Percentiles rank a stretch among this genome's conserved stretches.
Conservation (phyloP, 768 basidiomycete genomes). For the Boletus tomentosulus region DNA sequence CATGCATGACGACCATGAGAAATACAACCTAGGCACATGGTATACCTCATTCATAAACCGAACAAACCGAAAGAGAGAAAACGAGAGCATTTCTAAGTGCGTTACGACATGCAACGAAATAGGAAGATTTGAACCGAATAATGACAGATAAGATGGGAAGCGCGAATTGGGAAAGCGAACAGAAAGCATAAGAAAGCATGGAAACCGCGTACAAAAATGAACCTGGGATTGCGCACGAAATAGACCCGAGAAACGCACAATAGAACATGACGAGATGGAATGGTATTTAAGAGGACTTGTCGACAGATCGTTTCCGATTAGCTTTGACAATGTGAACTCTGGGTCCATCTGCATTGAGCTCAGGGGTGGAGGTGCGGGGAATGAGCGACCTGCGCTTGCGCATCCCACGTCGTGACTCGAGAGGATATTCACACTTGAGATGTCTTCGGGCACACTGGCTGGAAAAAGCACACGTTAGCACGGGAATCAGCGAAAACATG, state of each 20-base stretch:
- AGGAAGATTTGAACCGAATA: conserved; percentile 17
- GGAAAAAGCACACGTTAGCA: conserved; percentile 26
- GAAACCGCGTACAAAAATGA: conserved; percentile 5
- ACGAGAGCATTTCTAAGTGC: conserved; percentile 20
- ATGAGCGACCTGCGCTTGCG: conserved; percentile 40
- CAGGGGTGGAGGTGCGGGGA: conserved; percentile 29
- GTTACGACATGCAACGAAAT: conserved; percentile 24
- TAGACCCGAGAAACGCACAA: background rate
- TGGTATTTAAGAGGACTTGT: conserved; percentile 20
- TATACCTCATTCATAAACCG: conserved; percentile 1
- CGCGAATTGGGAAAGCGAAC: conserved; percentile 10
- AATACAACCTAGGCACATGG: conserved; percentile 13
- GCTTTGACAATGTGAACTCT: conserved; percentile 21
- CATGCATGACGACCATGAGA: conserved; percentile 11
- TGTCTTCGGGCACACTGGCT: conserved; percentile 73
- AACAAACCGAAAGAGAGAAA: background rate
- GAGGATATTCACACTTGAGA: conserved; percentile 67
- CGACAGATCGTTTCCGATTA: conserved; percentile 26
- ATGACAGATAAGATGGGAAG: conserved; percentile 30
- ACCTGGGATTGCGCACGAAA: background rate
- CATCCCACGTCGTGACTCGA: conserved; percentile 67
- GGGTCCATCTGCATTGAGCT: conserved; percentile 22
- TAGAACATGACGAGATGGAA: background rate
- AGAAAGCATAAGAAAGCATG: conserved; percentile 26
- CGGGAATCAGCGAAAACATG: conserved; percentile 27